Percentiles rank a stretch among this genome's conserved stretches.
phyloP scores from a whole-genome alignment of 768 basidiomycete species.

The Rhodosporidiobolus odoratus region DNA sequence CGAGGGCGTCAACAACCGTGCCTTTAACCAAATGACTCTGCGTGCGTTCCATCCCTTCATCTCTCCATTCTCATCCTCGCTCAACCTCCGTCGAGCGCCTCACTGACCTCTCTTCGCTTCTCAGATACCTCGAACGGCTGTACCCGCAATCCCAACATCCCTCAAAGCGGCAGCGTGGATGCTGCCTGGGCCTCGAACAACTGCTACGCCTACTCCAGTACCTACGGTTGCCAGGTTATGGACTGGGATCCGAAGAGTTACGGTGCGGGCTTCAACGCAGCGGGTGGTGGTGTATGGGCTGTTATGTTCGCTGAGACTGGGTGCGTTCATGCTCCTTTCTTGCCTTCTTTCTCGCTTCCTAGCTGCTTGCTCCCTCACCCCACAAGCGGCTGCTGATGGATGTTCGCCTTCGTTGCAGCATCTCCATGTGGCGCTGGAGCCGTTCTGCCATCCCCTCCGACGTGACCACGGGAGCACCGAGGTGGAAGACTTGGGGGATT shows the following conservation, averaged over 20 bases:
- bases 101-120: background rate
- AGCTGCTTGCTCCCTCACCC: background rate
- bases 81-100: background rate
- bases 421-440: conserved; percentile 54
- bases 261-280: conserved; percentile 51
- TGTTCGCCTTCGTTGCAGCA: conserved; percentile 37
- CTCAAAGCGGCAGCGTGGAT: conserved; percentile 45
- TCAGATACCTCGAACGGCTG: conserved; percentile 7
- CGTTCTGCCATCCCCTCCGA: conserved; percentile 44
- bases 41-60: conserved; percentile 44
- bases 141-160: conserved; percentile 23
- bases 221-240: conserved; percentile 49
- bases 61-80: background rate
- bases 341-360: background rate
- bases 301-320: conserved; percentile 10
- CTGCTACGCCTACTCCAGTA: conserved; percentile 43
- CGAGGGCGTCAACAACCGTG: conserved; percentile 48
- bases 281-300: conserved; percentile 52
- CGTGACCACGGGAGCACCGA: conserved; percentile 44
- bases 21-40: conserved; percentile 49
- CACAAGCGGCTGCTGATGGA: background rate
- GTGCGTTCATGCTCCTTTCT: conserved; percentile 47
- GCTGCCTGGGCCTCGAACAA: conserved; percentile 44
- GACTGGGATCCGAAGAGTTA: conserved; percentile 47
- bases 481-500: conserved; percentile 51